Evolutionary conservation across 345 rosid species (phyloP), one percentile per base, ranked within the genome.

Genomic region (Aegle marmelos): DNA sequence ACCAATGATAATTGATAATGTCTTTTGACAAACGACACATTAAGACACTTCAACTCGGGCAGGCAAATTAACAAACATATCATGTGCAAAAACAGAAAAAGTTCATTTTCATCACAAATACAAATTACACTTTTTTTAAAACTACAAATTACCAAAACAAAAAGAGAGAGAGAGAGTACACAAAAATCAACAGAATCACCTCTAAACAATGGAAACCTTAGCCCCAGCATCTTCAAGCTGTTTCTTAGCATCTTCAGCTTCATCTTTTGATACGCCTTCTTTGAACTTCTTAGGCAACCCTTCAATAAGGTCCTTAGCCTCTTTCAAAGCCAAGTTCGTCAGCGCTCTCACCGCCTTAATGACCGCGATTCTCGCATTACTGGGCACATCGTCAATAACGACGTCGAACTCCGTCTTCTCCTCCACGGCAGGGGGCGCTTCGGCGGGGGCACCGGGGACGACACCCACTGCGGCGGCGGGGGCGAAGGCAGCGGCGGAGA

Each of bases 141-240:
- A 30, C 64, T 7, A 66, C 7, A 64, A 33, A 65, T 50, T 30
- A 28, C 39, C 9, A 28, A 17, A 2, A 16, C 53, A 5, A 64
- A 31, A 50, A 53, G n/a, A n/a, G n/a, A n/a, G n/a, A n/a, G n/a
- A 19, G 50, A 19, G 17, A 39, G 24, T 21, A 71, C 16, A 54
- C 45, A 30, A 48, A n/a, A 62, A 62, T 62, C 33, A 39, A 21
- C 22, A 11, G 0, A 19, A 54, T 5, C 31, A 7, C 67, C 10
- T 39, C 82, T 81, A 95, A 63, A 77, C 93, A 80, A 95, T 83
- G 3, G 90, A 70, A 59, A 91, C 81, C 74, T 89, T 90, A 5
- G 97, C 97, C 1, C 98, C 98, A 19, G 98, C 98, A 60, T 69
- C 97, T 80, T 95, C 98, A 7, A 95, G 95, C 80, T 85, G 88